Base-by-base conservation (phyloP, 2,329 filamentous ascomycete species). In the Alternaria incomplexa region DNA sequence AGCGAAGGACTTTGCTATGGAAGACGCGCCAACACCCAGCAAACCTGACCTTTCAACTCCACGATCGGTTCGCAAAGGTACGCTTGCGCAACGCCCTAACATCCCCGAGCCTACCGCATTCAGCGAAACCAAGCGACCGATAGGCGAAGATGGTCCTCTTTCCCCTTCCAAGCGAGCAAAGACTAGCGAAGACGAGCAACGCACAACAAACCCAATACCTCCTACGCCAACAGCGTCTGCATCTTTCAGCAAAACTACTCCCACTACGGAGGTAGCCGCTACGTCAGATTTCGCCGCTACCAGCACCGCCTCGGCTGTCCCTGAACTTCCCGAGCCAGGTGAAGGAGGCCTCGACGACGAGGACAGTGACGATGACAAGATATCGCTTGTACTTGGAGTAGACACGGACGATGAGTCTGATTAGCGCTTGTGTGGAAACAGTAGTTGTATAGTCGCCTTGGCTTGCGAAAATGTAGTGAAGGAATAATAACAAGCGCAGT, bases 401-500 rank as follows among this genome's bases (percentile, higher is more conserved):
- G 77, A 80, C 32, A 77, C 73, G 1, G 77, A 79, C 51, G 75
- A 78, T 3, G 77, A 80, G 8, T 77, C 75, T 2, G 75, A 78
- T 12, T 74, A 63, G 30, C 7, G 6, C 15, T 54, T 45, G 20
- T 17, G 12, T 22, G 3, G 23, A 50, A 45, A n/a, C 13, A 45
- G 13, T 17, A 25, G 23, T 20, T 26, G 22, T 32, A 26, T 25
- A 52, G 13, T 45, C 9, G 7, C 15, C 23, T 6, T n/a, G 17
- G 40, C 15, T 56, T 54, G 43, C 45, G 22, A 46, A 30, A 52
- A 11, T 54, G 23, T 40, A 40, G 58, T 60, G 51, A 64, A 54
- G 52, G 4, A 22, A 40, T 56, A 40, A 61, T 30, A 8, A 48
- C 58, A 68, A 68, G 61, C 57, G 45, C 57, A 11, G 3, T 11